These are phyloP conservation scores for Pichia kudriavzevii DNA, from an alignment of 1,139 yeast genomes.

Conservation along the genomic window DNA sequence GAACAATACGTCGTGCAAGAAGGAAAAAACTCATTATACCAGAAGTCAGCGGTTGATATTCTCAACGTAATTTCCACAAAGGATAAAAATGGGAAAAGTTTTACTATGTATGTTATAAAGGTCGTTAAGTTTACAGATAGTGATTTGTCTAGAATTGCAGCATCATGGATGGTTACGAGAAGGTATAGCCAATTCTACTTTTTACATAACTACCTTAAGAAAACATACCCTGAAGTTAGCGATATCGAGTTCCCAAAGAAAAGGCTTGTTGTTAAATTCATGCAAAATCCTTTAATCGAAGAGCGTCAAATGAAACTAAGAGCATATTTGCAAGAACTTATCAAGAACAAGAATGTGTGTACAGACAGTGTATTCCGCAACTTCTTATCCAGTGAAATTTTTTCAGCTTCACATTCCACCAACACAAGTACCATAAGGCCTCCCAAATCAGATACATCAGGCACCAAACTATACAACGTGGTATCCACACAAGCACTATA, in stretches of 20 bases:
- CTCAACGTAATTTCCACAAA: conserved; percentile 54
- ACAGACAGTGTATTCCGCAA: conserved; percentile 63
- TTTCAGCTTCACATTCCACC: conserved; percentile 33
- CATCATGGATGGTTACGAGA: conserved; percentile 88
- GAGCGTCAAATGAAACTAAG: conserved; percentile 56
- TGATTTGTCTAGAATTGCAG: conserved; percentile 42
- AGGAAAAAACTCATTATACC: conserved; percentile 69
- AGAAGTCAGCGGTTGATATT: conserved; percentile 58
- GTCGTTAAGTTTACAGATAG: conserved; percentile 50
- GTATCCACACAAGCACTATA: conserved; percentile 30
- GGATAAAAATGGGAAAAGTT: conserved; percentile 47
- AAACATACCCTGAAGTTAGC: conserved; percentile 44
- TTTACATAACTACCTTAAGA: conserved; percentile 57
- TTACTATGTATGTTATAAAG: conserved; percentile 66
- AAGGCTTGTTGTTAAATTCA: conserved; percentile 59
- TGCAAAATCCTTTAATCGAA: conserved; percentile 54
- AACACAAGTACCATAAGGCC: no score
- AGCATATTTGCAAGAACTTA: conserved; percentile 49
- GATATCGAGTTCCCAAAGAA: conserved; percentile 56
- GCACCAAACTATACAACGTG: conserved; percentile 39
- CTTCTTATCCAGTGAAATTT: conserved; percentile 70
- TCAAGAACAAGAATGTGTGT: conserved; percentile 63
- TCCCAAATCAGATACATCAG: conserved; percentile 30
- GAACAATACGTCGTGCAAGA: conserved; percentile 83
- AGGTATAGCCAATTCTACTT: conserved; percentile 78